Conservation (phyloP, 257 asterid genomes). For the Solanum chiquidenum region DNA sequence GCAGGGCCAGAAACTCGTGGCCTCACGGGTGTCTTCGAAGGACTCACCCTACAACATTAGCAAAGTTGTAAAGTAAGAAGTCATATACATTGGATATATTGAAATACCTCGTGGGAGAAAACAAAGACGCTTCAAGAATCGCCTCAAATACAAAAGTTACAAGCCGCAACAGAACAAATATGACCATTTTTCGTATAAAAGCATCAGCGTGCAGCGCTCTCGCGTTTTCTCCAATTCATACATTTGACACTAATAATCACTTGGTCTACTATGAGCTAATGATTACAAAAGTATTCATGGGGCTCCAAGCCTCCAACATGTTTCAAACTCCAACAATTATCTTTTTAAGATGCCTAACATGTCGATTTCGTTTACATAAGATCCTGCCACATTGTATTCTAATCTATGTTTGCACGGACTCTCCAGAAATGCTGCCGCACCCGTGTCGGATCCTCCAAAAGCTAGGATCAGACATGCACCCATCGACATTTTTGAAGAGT, state of each 20-base stretch:
- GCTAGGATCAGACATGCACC: rapidly evolving
- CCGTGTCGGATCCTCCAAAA: not conserved
- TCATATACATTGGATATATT: not conserved
- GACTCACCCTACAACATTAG: constrained; percentile 64
- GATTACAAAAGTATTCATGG: not conserved
- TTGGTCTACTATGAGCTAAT: not conserved
- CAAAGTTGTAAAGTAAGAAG: not conserved
- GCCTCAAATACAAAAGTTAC: not conserved
- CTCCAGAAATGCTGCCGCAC: not conserved
- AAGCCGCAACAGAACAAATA: not conserved
- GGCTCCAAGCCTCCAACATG: not conserved
- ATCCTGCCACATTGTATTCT: not conserved
- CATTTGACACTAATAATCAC: not conserved
- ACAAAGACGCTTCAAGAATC: not conserved
- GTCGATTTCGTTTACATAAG: not conserved
- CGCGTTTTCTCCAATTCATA: not conserved
- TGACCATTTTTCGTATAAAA: not conserved
- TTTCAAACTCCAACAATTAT: not conserved
- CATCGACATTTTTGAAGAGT: too few species aligned
- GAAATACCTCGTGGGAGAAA: not conserved
- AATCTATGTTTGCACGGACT: not conserved
- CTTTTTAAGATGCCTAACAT: not conserved
- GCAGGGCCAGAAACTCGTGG: constrained; percentile 47
- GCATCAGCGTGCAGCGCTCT: not conserved
- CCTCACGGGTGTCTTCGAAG: constrained; percentile 99